Base-by-base conservation (phyloP, 1,284 basidiomycete genomes). In the Afroboletus lepidellus region DNA sequence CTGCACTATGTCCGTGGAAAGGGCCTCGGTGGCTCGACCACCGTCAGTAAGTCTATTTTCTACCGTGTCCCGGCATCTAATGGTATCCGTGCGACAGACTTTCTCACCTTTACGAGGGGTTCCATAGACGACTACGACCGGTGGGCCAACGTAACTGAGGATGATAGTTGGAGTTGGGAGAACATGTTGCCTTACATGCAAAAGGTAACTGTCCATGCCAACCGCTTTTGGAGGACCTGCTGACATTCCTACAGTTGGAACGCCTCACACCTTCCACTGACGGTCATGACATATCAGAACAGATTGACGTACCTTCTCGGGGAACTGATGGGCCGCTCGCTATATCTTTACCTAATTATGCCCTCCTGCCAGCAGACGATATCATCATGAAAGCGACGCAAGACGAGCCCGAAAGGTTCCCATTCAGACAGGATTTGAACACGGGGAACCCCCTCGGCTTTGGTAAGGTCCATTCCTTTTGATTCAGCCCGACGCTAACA, bases 211-310 rank as follows among this genome's bases (percentile, higher is more conserved):
- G 27, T 23, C 1, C 8, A 4, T 8, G 15, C 13, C 9, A 5
- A 4, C 8, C n/a, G 8, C 29, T 21, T 16, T 8, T 34, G 5
- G 18, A 32, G 15, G 8, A 43, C 6, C 8, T 5, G 43, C 32
- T 34, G 16, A 45, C 21, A 7, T 33, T 15, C 16, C 16, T n/a
- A 20, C 23, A 46, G 44, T 27, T 46, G 44, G 44, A 46, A 18
- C 24, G 44, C 13, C 15, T 46, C 24, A 46, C 44, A 2, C 44
- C 44, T 36, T 46, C 44, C 33, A 46, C 44, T 15, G 44, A 46
- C 18, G 33, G 44, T 8, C 33, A 46, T 27, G 44, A 46, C 33
- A 46, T 37, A 4, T 27, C 44, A 8, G n/a, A 36, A 46, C 44
- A 46, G 12, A 46, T 46, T 7, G 44, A 46, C 32, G 11, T 36